A percentile compares a stretch with the other conserved stretches of the same genome.
phyloP scores from a whole-genome alignment of 2,329 filamentous ascomycete genomes.

The Talaromyces albobiverticillius region DNA sequence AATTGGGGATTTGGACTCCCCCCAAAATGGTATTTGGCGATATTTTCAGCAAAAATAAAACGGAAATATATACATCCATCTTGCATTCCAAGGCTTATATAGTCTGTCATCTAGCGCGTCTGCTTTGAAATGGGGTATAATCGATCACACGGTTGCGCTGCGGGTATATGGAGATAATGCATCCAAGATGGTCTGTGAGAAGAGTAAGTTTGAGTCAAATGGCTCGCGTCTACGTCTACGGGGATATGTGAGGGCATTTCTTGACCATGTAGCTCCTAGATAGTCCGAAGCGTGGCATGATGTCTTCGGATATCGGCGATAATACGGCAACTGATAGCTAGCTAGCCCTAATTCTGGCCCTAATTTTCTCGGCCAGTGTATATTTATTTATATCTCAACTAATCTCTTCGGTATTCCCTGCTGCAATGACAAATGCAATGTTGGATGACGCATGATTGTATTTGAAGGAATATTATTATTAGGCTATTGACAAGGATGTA shows the following conservation, averaged over 20 bases:
- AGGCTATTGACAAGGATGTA: too few species aligned
- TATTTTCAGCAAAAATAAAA: background rate
- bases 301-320: conserved; percentile 16
- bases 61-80: background rate
- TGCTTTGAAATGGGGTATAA: background rate
- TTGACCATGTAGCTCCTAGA: background rate
- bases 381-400: too few species aligned
- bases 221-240: background rate
- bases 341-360: background rate
- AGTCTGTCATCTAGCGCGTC: background rate
- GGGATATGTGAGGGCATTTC: conserved; percentile 7
- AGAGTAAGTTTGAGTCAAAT: background rate
- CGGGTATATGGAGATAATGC: background rate
- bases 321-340: conserved; percentile 5
- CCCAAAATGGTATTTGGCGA: background rate
- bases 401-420: too few species aligned
- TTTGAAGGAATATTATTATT: too few species aligned
- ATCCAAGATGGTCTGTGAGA: background rate
- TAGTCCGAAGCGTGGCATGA: conserved; percentile 10
- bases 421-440: too few species aligned
- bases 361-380: too few species aligned
- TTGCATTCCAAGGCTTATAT: conserved; percentile 10
- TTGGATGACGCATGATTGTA: too few species aligned
- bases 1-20: too few species aligned
- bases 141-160: conserved; percentile 1